Conservation (phyloP, 331 rosid genomes). For the Acacia concinna region DNA sequence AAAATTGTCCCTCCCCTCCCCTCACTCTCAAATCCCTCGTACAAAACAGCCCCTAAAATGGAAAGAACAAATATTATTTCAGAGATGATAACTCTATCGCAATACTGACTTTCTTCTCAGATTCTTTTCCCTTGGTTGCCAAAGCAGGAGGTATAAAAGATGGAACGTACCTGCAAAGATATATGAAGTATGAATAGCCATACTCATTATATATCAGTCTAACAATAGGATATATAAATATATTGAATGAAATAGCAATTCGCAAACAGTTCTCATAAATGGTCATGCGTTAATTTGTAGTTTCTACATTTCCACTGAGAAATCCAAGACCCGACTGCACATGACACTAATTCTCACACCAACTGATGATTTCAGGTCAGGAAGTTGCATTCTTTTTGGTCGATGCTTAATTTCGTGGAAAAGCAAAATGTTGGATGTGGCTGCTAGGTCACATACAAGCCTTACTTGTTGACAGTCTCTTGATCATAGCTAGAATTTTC, state of each 20-base stretch:
- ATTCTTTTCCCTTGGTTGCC: constrained; percentile 92
- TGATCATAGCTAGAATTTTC: neutral
- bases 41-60: no score
- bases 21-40: no score
- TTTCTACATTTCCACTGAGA: constrained; percentile 27
- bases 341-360: constrained; percentile 25
- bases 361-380: neutral
- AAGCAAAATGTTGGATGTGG: neutral
- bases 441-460: neutral
- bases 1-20: no score
- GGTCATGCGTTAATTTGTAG: neutral
- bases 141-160: constrained; percentile 92
- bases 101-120: constrained; percentile 81
- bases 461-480: neutral
- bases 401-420: neutral
- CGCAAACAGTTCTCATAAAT: constrained; percentile 19
- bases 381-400: neutral
- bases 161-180: constrained; percentile 89
- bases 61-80: neutral
- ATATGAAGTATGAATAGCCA: constrained; percentile 47
- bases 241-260: constrained; percentile 9
- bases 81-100: constrained; percentile 14
- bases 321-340: constrained; percentile 29
- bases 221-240: constrained; percentile 16
- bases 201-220: constrained; percentile 31